A percentile compares a stretch with the other conserved stretches of the same genome.
Conservation (phyloP, 148 eudicot genomes). For the Amaranthus palmeri region DNA sequence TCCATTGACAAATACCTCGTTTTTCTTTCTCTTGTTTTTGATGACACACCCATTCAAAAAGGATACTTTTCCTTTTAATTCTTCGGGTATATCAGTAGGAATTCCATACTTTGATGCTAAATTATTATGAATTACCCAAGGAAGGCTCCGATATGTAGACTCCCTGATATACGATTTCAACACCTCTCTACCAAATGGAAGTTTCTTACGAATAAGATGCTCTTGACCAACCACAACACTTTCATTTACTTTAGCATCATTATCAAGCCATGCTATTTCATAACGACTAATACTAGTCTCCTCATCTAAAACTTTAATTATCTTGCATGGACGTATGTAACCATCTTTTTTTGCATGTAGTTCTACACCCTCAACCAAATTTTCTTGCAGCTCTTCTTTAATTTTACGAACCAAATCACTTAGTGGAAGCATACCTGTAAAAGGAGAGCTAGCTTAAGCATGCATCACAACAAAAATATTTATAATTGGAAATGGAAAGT, state of each 20-base stretch:
- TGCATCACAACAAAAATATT: background rate
- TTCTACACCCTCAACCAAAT: conserved; percentile 66
- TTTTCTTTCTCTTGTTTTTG: conserved; percentile 54
- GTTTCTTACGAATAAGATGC: conserved; percentile 66
- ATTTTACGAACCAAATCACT: conserved; percentile 63
- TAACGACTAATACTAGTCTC: conserved; percentile 46
- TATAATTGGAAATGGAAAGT: background rate
- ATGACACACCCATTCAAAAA: conserved; percentile 56
- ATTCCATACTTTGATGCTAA: conserved; percentile 74
- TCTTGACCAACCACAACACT: conserved; percentile 55
- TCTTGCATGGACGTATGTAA: conserved; percentile 58
- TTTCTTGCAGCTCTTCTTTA: conserved; percentile 54
- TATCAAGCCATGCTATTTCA: conserved; percentile 85
- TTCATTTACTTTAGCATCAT: conserved; percentile 49
- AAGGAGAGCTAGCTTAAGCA: conserved; percentile 3
- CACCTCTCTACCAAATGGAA: conserved; percentile 70
- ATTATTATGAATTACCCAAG: conserved; percentile 86
- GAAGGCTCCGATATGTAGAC: conserved; percentile 76
- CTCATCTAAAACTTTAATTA: conserved; percentile 54
- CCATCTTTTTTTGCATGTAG: conserved; percentile 65
- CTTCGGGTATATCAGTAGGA: conserved; percentile 73
- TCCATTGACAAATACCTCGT: conserved; percentile 32
- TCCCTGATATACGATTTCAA: conserved; percentile 86
- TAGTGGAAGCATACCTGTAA: conserved; percentile 80
- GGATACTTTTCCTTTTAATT: conserved; percentile 40